Percentiles rank a stretch among this genome's conserved stretches.
phyloP scores from a whole-genome alignment of 495 filamentous ascomycete genomes.

The Tirmania nivea region DNA sequence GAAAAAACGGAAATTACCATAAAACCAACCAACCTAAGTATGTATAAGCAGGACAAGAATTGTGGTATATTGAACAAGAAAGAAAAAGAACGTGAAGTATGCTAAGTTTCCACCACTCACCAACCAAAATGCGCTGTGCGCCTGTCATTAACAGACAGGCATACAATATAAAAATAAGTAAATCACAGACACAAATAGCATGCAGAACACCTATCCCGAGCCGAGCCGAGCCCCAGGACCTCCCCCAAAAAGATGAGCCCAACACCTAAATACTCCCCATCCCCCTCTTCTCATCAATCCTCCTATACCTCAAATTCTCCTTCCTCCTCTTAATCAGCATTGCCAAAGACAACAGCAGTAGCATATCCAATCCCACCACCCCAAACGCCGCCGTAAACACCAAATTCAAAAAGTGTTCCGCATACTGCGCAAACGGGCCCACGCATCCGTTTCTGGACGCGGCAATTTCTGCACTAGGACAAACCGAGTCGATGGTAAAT shows the following conservation, averaged over 20 bases:
- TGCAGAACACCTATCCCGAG: background rate
- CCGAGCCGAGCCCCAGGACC: background rate
- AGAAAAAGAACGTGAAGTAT: too few species aligned
- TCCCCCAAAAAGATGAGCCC: background rate
- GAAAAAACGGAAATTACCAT: too few species aligned
- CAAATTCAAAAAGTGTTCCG: conserved; percentile 43
- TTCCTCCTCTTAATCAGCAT: conserved; percentile 51
- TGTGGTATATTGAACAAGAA: too few species aligned
- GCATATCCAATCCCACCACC: conserved; percentile 43
- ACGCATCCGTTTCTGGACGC: conserved; percentile 45
- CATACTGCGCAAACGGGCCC: conserved; percentile 36
- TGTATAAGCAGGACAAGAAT: too few species aligned
- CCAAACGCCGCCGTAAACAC: conserved; percentile 59
- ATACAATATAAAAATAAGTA: background rate
- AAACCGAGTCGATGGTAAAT: conserved; percentile 38
- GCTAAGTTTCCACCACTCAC: too few species aligned
- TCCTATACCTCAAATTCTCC: conserved; percentile 44
- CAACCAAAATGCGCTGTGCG: too few species aligned
- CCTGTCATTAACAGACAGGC: too few species aligned
- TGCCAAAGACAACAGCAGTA: conserved; percentile 41
- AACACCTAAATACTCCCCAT: conserved; percentile 16
- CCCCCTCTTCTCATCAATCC: conserved; percentile 52
- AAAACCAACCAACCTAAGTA: too few species aligned
- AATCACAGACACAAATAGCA: background rate
- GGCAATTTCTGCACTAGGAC: conserved; percentile 38